Conservation (phyloP, 768 basidiomycete species). For the Tremella mesenterica region DNA sequence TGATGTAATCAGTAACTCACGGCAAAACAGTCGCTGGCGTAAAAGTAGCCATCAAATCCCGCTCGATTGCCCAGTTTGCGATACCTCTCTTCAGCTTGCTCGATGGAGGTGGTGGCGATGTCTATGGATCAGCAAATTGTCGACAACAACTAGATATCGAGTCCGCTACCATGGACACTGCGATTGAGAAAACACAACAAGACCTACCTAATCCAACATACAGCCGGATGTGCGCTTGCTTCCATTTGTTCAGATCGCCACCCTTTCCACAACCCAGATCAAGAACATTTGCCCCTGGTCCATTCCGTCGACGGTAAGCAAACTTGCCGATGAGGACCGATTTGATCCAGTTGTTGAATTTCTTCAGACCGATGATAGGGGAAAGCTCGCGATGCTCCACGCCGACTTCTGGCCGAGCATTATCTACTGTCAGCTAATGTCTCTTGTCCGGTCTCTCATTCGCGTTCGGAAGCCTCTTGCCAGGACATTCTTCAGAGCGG, state of each 20-base stretch:
- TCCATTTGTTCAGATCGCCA: conserved; percentile 93
- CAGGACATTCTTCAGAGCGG: background rate
- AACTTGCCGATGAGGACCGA: conserved; percentile 89
- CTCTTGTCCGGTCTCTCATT: background rate
- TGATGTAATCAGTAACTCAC: conserved; percentile 33
- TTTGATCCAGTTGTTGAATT: conserved; percentile 99
- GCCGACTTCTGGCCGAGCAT: conserved; percentile 84
- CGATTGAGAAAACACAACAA: background rate
- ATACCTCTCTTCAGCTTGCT: conserved; percentile 73
- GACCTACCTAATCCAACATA: conserved; percentile 69
- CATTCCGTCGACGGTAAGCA: conserved; percentile 55
- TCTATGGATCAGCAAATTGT: conserved; percentile 50
- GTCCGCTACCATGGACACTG: background rate
- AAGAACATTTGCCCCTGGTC: conserved; percentile 62
- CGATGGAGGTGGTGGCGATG: conserved; percentile 76
- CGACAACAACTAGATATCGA: background rate
- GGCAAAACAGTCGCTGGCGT: conserved; percentile 78
- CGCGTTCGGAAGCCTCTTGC: too few species aligned
- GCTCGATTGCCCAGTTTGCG: conserved; percentile 47
- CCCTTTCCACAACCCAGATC: conserved; percentile 99
- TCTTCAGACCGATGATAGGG: conserved; percentile 92
- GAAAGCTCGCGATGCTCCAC: conserved; percentile 73
- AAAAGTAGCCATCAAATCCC: conserved; percentile 70
- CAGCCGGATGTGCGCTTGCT: conserved; percentile 69
- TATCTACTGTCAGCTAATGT: conserved; percentile 54